phyloP scores from a whole-genome alignment of 169 alveolate genomes.

The Plasmodium inui region DNA sequence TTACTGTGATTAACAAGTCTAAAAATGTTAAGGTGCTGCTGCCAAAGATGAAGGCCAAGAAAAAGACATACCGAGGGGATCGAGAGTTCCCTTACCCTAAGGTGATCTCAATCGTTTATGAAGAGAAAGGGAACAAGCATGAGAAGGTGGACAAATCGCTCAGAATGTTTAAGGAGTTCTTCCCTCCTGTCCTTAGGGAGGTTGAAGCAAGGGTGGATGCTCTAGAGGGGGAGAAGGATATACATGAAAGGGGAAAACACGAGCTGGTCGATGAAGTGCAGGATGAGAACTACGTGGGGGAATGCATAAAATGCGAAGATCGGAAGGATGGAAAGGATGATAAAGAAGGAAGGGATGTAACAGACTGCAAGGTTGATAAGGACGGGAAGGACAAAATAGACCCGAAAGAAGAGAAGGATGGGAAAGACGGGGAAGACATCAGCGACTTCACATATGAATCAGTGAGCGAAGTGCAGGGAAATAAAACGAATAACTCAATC shows the following conservation, averaged over 20 bases:
- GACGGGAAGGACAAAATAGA: neutral
- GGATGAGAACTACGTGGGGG: neutral
- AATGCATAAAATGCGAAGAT: neutral
- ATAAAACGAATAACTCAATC: neutral
- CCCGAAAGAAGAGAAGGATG: neutral
- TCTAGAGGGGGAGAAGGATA: neutral
- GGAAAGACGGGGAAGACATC: neutral
- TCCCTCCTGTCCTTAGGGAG: slow-evolving; percentile 14
- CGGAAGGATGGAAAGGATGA: neutral
- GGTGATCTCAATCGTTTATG: slow-evolving; percentile 21
- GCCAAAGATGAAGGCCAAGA: neutral
- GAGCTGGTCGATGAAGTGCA: neutral
- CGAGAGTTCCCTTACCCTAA: slow-evolving; percentile 9
- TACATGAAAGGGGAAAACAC: neutral
- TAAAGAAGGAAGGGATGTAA: neutral
- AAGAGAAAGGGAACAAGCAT: slow-evolving; percentile 19
- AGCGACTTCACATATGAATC: neutral
- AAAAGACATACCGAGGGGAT: neutral
- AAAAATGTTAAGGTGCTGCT: slow-evolving; percentile 43
- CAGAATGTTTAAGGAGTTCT: slow-evolving; percentile 21
- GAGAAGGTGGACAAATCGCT: slow-evolving; percentile 26
- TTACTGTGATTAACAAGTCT: slow-evolving; percentile 31
- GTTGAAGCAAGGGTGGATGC: neutral
- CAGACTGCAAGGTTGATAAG: neutral
- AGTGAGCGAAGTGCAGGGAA: neutral